Percentiles rank a stretch among this genome's conserved stretches.
phyloP scores from a whole-genome alignment of 2,329 filamentous ascomycete genomes.

The Sodiomyces alkalinus region DNA sequence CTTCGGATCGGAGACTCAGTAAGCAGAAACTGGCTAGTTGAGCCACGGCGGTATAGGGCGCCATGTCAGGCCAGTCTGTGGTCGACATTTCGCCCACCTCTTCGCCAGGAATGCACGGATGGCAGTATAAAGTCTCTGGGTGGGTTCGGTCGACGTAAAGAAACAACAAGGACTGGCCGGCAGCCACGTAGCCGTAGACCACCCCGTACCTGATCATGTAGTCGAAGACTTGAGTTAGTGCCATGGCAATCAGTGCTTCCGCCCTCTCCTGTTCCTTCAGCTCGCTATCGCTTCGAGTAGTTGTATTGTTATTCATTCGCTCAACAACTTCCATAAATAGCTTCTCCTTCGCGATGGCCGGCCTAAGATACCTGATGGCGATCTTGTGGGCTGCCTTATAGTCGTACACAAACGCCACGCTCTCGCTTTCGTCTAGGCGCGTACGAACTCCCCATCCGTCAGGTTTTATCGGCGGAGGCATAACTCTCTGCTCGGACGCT shows the following conservation, averaged over 20 bases:
- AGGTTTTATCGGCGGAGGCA: constrained; percentile 4
- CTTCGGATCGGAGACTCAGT: constrained; percentile 8
- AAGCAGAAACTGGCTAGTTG: constrained; percentile 10
- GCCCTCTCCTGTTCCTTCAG: neutral
- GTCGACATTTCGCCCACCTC: constrained; percentile 4
- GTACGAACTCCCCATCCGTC: constrained; percentile 5
- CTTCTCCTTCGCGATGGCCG: constrained; percentile 4
- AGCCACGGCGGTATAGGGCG: constrained; percentile 8
- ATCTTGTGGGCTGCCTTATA: constrained; percentile 7
- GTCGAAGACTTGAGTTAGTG: constrained; percentile 9
- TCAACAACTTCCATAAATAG: constrained; percentile 6
- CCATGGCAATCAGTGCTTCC: constrained; percentile 8
- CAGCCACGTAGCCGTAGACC: constrained; percentile 12
- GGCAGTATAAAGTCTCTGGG: constrained; percentile 7
- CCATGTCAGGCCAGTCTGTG: constrained; percentile 1
- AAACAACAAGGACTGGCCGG: constrained; percentile 12
- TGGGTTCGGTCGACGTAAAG: constrained; percentile 9
- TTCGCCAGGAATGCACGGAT: constrained; percentile 6
- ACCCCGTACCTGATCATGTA: constrained; percentile 10
- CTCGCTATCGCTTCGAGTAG: neutral
- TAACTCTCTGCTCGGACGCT: constrained; percentile 4
- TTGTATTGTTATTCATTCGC: constrained; percentile 3
- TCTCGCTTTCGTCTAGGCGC: constrained; percentile 3
- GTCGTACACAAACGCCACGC: constrained; percentile 1
- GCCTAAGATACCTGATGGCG: neutral